phyloP scores from a whole-genome alignment of 441 rosid genomes.

The Jatropha multifida region DNA sequence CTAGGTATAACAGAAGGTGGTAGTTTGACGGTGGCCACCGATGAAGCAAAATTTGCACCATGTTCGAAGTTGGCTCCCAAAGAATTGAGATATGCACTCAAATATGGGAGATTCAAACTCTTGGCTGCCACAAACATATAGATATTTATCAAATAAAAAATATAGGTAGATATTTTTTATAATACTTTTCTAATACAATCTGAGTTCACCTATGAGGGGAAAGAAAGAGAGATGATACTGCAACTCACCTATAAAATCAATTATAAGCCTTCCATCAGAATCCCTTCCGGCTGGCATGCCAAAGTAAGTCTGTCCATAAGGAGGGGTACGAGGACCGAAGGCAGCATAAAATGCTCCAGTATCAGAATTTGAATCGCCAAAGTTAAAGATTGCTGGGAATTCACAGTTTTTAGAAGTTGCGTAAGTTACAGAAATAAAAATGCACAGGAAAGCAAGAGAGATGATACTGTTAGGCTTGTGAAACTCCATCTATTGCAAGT shows the following conservation, averaged over 20 bases:
- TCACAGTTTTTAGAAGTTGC: slow-evolving; percentile 9
- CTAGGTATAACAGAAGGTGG: slow-evolving; percentile 24
- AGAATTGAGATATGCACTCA: slow-evolving; percentile 38
- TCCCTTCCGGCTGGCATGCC: slow-evolving; percentile 33
- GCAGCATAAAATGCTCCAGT: slow-evolving; percentile 35
- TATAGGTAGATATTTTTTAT: too few species aligned
- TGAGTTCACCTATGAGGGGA: too few species aligned
- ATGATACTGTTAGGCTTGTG: neutral
- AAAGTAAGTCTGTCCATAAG: slow-evolving; percentile 37
- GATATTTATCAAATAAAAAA: neutral
- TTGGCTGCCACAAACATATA: slow-evolving; percentile 18
- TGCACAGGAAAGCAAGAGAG: neutral
- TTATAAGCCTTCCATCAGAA: slow-evolving; percentile 30
- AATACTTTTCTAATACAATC: too few species aligned
- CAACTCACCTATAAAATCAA: slow-evolving; percentile 27
- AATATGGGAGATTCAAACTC: slow-evolving; percentile 26
- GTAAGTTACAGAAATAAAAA: neutral
- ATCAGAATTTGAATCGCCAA: slow-evolving; percentile 45
- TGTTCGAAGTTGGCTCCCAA: slow-evolving; percentile 31
- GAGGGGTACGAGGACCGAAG: slow-evolving; percentile 22
- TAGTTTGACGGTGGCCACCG: slow-evolving; percentile 30
- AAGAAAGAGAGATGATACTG: neutral
- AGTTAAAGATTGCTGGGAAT: slow-evolving; percentile 41
- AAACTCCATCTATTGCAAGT: neutral
- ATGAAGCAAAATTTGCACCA: slow-evolving; percentile 41